Percentiles rank a stretch among this genome's conserved stretches.
Conservation (phyloP, 192 early-diverging fungal species). For the Mortierella alpina region DNA sequence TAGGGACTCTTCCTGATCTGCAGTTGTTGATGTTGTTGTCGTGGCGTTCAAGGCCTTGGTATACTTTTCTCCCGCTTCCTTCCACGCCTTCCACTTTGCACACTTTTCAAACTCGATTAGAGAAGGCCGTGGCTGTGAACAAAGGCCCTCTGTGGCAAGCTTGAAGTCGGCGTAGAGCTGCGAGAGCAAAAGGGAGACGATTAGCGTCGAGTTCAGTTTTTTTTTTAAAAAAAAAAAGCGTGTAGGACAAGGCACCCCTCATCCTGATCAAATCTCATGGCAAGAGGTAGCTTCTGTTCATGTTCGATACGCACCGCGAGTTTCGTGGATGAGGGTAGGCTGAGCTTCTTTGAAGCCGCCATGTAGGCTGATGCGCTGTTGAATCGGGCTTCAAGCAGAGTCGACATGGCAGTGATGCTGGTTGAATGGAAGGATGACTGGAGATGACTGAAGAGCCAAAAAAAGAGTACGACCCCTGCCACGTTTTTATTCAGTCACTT, state of each 20-base stretch:
- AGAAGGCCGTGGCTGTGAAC: slow-evolving; percentile 45
- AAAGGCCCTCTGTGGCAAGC: slow-evolving; percentile 50
- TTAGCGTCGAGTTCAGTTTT: no score
- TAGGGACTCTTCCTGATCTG: slow-evolving; percentile 14
- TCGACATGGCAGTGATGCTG: not conserved
- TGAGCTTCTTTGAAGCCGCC: slow-evolving; percentile 24
- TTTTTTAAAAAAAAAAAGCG: no score
- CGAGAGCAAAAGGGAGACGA: not conserved
- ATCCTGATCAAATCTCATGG: no score
- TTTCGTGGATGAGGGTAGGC: slow-evolving; percentile 25
- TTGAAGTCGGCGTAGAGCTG: slow-evolving; percentile 58
- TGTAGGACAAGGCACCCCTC: no score
- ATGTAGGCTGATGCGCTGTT: slow-evolving; percentile 34
- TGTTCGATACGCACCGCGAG: slow-evolving; percentile 22
- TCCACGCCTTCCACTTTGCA: slow-evolving; percentile 62
- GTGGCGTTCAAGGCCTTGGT: slow-evolving; percentile 17
- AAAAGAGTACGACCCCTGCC: not conserved
- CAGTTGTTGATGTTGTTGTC: not conserved
- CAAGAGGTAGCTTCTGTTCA: no score
- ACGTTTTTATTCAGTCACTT: not conserved
- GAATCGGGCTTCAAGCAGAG: slow-evolving; percentile 37
- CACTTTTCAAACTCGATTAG: slow-evolving; percentile 54
- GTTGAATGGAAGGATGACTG: not conserved
- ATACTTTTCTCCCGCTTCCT: slow-evolving; percentile 35
- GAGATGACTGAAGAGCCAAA: not conserved